Evolutionary conservation across 768 basidiomycete genomes (phyloP).

Genomic region (Leccinum sublutescens): DNA sequence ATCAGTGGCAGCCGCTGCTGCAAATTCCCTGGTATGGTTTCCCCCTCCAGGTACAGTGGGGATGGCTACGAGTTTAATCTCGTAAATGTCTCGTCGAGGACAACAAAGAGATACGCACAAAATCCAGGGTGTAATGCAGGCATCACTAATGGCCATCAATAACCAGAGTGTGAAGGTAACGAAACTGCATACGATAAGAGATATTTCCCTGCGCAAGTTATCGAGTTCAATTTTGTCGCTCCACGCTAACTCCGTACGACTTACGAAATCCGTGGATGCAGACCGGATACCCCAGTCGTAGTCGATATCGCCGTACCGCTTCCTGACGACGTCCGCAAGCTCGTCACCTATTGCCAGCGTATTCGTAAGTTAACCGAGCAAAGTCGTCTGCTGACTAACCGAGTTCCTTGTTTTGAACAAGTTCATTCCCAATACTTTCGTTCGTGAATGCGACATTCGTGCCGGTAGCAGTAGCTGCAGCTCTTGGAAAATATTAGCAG

Average conservation of each 20-base stretch:
- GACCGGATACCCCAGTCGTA: slow-evolving; percentile 64
- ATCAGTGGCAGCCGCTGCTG: slow-evolving; percentile 56
- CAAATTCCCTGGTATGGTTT: slow-evolving; percentile 73
- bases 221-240: not conserved
- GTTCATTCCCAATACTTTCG: slow-evolving; percentile 44
- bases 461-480: slow-evolving; percentile 65
- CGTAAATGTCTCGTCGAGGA: not conserved
- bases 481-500: slow-evolving; percentile 37
- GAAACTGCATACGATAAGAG: slow-evolving; percentile 55
- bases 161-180: not conserved
- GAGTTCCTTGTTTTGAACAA: slow-evolving; percentile 66
- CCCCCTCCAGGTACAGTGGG: slow-evolving; percentile 71
- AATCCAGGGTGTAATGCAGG: slow-evolving; percentile 77
- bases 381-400: slow-evolving; percentile 34
- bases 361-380: not conserved
- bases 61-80: slow-evolving; percentile 51
- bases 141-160: slow-evolving; percentile 38
- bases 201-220: slow-evolving; percentile 44
- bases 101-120: slow-evolving; percentile 20
- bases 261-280: slow-evolving; percentile 83
- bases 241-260: slow-evolving; percentile 22
- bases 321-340: slow-evolving; percentile 58
- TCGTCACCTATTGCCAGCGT: slow-evolving; percentile 48
- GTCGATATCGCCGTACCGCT: slow-evolving; percentile 61
- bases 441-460: slow-evolving; percentile 49